These are phyloP conservation scores for Candida rishiriensis DNA, from an alignment of 805 yeast species.

Conservation along the genomic window DNA sequence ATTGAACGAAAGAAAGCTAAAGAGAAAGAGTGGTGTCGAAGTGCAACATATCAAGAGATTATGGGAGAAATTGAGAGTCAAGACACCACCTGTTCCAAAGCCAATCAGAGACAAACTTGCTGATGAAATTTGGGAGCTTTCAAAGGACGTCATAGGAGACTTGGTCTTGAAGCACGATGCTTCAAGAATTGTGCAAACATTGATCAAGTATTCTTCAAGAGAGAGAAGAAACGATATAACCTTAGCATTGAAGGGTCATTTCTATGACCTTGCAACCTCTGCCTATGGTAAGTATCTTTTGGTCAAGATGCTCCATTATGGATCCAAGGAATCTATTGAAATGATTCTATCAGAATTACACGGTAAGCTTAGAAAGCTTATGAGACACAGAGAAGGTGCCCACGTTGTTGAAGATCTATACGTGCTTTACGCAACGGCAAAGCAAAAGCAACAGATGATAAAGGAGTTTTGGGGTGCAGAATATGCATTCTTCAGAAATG, in stretches of 20 bases:
- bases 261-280: conserved; percentile 79
- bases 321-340: conserved; percentile 75
- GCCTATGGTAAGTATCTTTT: conserved; percentile 90
- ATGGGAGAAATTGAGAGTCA: conserved; percentile 90
- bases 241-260: conserved; percentile 65
- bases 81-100: conserved; percentile 75
- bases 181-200: conserved; percentile 90
- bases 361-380: conserved; percentile 83
- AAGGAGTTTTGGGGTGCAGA: conserved; percentile 97
- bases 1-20: conserved; percentile 76
- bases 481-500: conserved; percentile 82
- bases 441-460: conserved; percentile 85
- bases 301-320: conserved; percentile 87
- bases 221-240: conserved; percentile 73
- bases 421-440: conserved; percentile 76
- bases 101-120: conserved; percentile 72
- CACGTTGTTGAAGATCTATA: conserved; percentile 92
- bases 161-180: conserved; percentile 94
- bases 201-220: conserved; percentile 79
- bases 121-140: conserved; percentile 78
- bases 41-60: conserved; percentile 78
- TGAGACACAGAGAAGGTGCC: conserved; percentile 98
- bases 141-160: conserved; percentile 74
- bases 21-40: conserved; percentile 81
- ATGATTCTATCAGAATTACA: conserved; percentile 78